Base-by-base conservation (phyloP, 805 yeast species). In the Maudiozyma bulderi region DNA sequence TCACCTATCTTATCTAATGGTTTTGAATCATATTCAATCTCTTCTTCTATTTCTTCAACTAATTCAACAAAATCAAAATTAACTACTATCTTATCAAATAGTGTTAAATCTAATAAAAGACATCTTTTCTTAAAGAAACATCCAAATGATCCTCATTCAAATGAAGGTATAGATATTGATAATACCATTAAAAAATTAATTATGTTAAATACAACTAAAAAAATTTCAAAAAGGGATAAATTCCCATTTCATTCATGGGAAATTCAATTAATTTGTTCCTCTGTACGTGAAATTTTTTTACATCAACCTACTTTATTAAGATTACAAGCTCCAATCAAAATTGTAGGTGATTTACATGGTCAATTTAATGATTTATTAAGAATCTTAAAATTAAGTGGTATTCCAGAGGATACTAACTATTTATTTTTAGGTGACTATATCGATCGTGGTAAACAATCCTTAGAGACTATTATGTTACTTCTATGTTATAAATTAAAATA, bases 371-470 rank as follows among this genome's bases (percentile, higher is more conserved):
- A 93, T 67, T 73, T 93, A 56, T 80, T 93, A 56, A 77, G 99
- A 56, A 78, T 93, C 52, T 84, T 93, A 67, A 88, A 95, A 52
- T 82, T 89, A 69, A 88, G 97, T 70, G 99, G 99, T 29, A 86
- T 88, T 64, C 99, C 99, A 8, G 96, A 96, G 2, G 81, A 84
- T 54, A 80, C 96, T 8, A 93, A 93, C 67, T 93, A 88, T 69
- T 71, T 93, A 55, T 93, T 93, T 59, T 69, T 93, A 44, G 99
- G 99, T 40, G 99, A 93, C 70, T 93, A 93, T 68, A 98, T 93
- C 46, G 99, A 93, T 68, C 77, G 99, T 56, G 99, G 99, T 49
- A 93, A 93, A 68, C 99, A 93, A 69, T 84, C 95, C 4, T 71
- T 93, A 53, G 99, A 93, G 65, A 93, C 99, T 0, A 89, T 93